These are phyloP conservation scores for Mesembryanthemum crystallinum DNA, from an alignment of 148 eudicot species.

Conservation along the genomic window DNA sequence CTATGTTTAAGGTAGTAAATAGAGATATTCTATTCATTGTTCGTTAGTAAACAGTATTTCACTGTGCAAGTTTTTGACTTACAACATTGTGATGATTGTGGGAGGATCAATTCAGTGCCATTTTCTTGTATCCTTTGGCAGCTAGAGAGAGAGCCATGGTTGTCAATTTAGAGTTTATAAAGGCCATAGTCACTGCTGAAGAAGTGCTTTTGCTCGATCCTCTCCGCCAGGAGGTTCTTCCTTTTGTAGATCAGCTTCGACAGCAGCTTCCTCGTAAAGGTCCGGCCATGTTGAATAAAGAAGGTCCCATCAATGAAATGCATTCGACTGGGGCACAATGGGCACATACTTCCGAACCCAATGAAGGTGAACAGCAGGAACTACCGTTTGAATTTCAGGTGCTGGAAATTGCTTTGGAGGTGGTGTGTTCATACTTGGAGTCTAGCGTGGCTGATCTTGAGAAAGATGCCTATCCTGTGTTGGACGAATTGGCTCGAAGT, in stretches of 20 bases:
- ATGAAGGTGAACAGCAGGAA: slow-evolving; percentile 60
- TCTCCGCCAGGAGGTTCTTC: slow-evolving; percentile 93
- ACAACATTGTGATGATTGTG: not conserved
- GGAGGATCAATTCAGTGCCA: not conserved
- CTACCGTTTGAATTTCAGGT: slow-evolving; percentile 97
- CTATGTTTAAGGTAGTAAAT: too few relatives aligned
- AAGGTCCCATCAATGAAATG: slow-evolving; percentile 33
- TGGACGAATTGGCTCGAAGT: slow-evolving; percentile 85
- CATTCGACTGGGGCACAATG: slow-evolving; percentile 42
- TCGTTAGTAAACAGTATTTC: too few relatives aligned
- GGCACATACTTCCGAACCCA: slow-evolving; percentile 55
- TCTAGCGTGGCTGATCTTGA: slow-evolving; percentile 83
- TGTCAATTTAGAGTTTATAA: slow-evolving; percentile 89
- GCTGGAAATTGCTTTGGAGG: slow-evolving; percentile 85
- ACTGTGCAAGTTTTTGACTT: too few relatives aligned
- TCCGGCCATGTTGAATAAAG: slow-evolving; percentile 30
- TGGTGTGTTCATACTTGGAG: slow-evolving; percentile 81
- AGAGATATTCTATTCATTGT: too few relatives aligned
- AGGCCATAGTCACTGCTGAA: slow-evolving; percentile 96
- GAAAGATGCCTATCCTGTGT: slow-evolving; percentile 83
- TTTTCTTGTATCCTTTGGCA: slow-evolving; percentile 26
- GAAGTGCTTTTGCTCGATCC: slow-evolving; percentile 96
- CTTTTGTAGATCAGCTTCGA: slow-evolving; percentile 95
- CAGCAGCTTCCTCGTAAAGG: slow-evolving; percentile 59
- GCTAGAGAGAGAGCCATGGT: slow-evolving; percentile 98